Percentiles rank a stretch among this genome's conserved stretches.
phyloP scores from a whole-genome alignment of 2,329 filamentous ascomycete genomes.

The Fusarium sp. region DNA sequence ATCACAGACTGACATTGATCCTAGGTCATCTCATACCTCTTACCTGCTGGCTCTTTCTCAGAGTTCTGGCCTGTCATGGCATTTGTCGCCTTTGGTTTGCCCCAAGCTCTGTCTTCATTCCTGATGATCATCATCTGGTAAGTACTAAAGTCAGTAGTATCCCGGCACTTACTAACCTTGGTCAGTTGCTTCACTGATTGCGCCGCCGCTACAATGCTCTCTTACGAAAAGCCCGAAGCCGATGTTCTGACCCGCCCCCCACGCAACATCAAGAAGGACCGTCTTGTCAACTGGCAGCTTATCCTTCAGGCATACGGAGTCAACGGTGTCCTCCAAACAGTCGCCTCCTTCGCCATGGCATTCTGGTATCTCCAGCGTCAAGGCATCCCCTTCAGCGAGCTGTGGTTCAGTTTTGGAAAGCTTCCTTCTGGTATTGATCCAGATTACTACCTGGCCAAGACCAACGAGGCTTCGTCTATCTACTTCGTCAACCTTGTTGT shows the following conservation, averaged over 20 bases:
- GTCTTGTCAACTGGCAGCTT: constrained; percentile 78
- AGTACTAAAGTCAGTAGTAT: not conserved
- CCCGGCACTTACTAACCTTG: not conserved
- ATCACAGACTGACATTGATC: fast-evolving
- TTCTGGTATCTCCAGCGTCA: constrained; percentile 73
- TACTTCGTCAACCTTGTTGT: constrained; percentile 86
- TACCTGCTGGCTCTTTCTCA: constrained; percentile 78
- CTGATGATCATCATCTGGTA: constrained; percentile 77
- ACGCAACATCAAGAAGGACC: constrained; percentile 74
- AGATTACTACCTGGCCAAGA: constrained; percentile 64
- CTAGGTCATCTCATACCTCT: constrained; percentile 65
- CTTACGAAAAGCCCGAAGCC: constrained; percentile 81
- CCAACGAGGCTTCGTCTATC: constrained; percentile 76
- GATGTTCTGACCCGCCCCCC: constrained; percentile 72
- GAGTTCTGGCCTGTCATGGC: constrained; percentile 83
- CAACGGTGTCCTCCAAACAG: constrained; percentile 72
- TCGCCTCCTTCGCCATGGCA: constrained; percentile 71
- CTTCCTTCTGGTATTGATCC: constrained; percentile 62
- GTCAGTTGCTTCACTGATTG: constrained; percentile 80
- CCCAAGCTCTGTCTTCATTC: constrained; percentile 78
- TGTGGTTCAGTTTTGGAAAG: constrained; percentile 76
- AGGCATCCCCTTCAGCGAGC: constrained; percentile 71
- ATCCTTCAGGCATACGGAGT: constrained; percentile 79
- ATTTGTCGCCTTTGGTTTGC: constrained; percentile 77
- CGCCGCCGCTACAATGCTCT: constrained; percentile 76